Evolutionary conservation across 2,329 filamentous ascomycete genomes (phyloP), one percentile per base, ranked within the genome.

Genomic region (Beauveria asiatica): DNA sequence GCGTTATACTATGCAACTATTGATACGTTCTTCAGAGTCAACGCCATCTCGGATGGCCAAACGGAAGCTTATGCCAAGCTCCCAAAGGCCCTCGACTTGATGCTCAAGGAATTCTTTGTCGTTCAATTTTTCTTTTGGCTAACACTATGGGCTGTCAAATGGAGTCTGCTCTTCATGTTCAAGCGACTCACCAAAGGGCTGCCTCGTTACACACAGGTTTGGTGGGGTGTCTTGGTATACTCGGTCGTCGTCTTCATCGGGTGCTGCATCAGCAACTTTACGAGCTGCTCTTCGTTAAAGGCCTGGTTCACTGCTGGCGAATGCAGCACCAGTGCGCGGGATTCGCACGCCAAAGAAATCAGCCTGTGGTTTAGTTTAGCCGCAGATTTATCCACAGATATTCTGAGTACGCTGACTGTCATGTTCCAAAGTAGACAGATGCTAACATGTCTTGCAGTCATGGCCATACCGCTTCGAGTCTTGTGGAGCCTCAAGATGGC

Each of bases 71-170:
- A 62, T 23, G 10, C 61, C 6, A 39, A 51, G 11, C 45, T 65
- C 3, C 3, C 55, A 2, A 2, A 58, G 3, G 62, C 62, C n/a
- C 23, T 65, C 21, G 33, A 51, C 17, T 55, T 62, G 21, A 65
- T 66, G 64, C 60, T 66, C 5, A 53, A 59, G 37, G 61, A 66
- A 17, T 66, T 64, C 41, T 66, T 66, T 17, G 59, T 60, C 19
- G 63, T 66, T 46, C 62, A 65, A 45, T 64, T 66, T 61, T 66
- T 66, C 53, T 66, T 65, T 60, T 66, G 63, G 64, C 17, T 64
- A 45, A 65, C 63, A 1, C 42, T 66, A 4, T 66, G 64, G 64
- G 57, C 63, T 5, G 64, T 66, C 30, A 66, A 66, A 53, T 66
- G 64, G 64, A 66, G 64, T 25, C 53, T 66, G 25, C 37, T 66